A percentile compares a stretch with the other conserved stretches of the same genome.
phyloP scores from a whole-genome alignment of 169 alveolate species.

The Amoebophrya sp. region DNA sequence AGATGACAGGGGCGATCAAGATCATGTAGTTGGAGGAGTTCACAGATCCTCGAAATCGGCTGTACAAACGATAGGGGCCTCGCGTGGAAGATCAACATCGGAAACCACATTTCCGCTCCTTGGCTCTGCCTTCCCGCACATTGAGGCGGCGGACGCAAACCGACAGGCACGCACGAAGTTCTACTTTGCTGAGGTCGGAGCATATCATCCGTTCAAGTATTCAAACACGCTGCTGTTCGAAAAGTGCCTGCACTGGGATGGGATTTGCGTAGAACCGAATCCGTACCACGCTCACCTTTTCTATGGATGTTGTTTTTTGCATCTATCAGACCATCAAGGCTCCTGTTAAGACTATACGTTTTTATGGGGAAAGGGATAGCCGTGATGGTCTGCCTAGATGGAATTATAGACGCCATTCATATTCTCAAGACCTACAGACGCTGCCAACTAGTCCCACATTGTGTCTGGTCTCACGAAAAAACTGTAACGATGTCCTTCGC shows the following conservation, averaged over 20 bases:
- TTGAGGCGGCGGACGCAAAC: neutral
- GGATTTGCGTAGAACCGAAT: slow-evolving; percentile 30
- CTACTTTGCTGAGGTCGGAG: slow-evolving; percentile 25
- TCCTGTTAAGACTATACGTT: no score
- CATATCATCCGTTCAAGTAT: slow-evolving; percentile 15
- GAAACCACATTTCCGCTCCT: neutral
- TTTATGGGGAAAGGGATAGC: no score
- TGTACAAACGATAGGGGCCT: neutral
- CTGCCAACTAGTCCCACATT: neutral
- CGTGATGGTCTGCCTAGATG: no score
- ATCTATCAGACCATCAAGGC: no score
- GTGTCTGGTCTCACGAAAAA: neutral
- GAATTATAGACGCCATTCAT: no score
- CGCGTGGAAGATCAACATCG: no score
- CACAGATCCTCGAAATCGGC: no score
- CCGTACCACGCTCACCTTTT: slow-evolving; percentile 22
- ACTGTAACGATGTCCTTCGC: slow-evolving; percentile 1
- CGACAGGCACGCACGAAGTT: neutral
- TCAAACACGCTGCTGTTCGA: slow-evolving; percentile 17
- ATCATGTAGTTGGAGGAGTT: no score
- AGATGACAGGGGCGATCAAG: no score
- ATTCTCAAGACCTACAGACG: neutral
- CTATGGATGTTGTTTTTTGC: no score
- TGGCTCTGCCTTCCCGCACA: neutral
- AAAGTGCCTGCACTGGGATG: slow-evolving; percentile 30